Base-by-base conservation (phyloP, 495 filamentous ascomycete genomes). In the Oidiodendron maius region DNA sequence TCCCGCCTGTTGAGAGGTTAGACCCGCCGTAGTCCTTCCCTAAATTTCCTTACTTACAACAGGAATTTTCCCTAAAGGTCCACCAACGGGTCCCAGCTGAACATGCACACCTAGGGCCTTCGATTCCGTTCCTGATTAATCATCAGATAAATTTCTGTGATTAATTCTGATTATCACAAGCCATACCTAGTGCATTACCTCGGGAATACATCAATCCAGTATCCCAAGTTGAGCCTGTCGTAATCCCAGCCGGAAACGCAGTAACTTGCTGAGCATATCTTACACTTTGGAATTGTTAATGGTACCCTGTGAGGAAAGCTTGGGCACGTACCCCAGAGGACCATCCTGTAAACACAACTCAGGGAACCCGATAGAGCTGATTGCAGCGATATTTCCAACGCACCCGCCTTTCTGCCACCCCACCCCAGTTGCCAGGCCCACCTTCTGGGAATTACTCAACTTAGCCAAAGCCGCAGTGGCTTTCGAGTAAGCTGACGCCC, bases 51-150 rank as follows among this genome's bases (percentile, higher is more conserved):
- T 20, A 9, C 41, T 24, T 21, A 44, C 49, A 25, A 28, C 41
- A 15, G 89, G 82, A 22, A 72, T 64, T 40, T 85, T 80, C 18
- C 88, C 88, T 15, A 94, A 67, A 1, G 91, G 90, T 0, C 91
- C 91, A 35, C 87, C 86, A 17, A 93, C 91, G 8, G 91, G 91
- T 1, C 91, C 91, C 22, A 97, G 72, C 53, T 89, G 77, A 17
- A 95, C 78, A 53, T 94, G 88, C 46, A 94, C 76, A 47, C 89
- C 89, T 63, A 58, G 37, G 2, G 43, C 51, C 26, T 58, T 58
- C 24, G 56, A 41, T 28, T 55, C 56, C 18, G 30, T 20, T 9
- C 56, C 55, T 52, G 21, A 22, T 12, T 18, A 40, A 25, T 17
- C 21, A 49, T 43, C 16, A 36, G 10, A 22, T 39, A 15, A 20